phyloP scores from a whole-genome alignment of 2,329 filamentous ascomycete species.

The Coleophoma eucalyptorum region DNA sequence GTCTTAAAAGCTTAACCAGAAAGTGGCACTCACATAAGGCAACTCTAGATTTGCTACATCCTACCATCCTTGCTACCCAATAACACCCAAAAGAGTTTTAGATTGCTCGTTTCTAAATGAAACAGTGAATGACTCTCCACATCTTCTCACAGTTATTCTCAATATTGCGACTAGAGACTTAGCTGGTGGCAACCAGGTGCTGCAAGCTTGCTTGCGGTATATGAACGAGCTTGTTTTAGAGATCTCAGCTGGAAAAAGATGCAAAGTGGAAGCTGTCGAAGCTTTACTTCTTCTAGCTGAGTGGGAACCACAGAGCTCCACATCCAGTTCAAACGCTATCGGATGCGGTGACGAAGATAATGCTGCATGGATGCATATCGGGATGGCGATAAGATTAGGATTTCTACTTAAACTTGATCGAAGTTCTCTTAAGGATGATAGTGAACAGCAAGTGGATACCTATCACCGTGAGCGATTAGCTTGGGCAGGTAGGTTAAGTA shows the following conservation, averaged over 20 bases:
- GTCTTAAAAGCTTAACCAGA: conserved; percentile 52
- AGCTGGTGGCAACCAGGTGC: conserved; percentile 55
- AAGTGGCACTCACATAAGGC: conserved; percentile 24
- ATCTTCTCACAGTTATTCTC: conserved; percentile 64
- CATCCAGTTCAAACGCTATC: conserved; percentile 43
- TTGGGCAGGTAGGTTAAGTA: conserved; percentile 51
- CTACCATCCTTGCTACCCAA: conserved; percentile 65
- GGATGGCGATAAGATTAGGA: conserved; percentile 61
- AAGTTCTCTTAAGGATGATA: conserved; percentile 59
- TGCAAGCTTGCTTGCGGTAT: conserved; percentile 61
- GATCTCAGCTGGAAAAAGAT: conserved; percentile 61
- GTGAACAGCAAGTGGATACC: conserved; percentile 51
- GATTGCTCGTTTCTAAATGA: conserved; percentile 47
- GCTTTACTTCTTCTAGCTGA: conserved; percentile 65
- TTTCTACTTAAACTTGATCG: conserved; percentile 67
- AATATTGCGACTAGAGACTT: conserved; percentile 69
- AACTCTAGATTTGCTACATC: not conserved
- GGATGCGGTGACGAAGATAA: conserved; percentile 69
- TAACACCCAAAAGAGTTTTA: conserved; percentile 59
- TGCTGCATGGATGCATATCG: conserved; percentile 72
- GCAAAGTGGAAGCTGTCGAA: conserved; percentile 66
- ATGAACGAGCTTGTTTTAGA: conserved; percentile 66
- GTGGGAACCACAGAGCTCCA: conserved; percentile 42
- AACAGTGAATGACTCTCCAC: conserved; percentile 57
- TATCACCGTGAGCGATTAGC: conserved; percentile 64